A percentile compares a stretch with the other conserved stretches of the same genome.
Evolutionary conservation across 306 rosid species (phyloP).

Genomic region (Amphicarpaea edgeworthii): DNA sequence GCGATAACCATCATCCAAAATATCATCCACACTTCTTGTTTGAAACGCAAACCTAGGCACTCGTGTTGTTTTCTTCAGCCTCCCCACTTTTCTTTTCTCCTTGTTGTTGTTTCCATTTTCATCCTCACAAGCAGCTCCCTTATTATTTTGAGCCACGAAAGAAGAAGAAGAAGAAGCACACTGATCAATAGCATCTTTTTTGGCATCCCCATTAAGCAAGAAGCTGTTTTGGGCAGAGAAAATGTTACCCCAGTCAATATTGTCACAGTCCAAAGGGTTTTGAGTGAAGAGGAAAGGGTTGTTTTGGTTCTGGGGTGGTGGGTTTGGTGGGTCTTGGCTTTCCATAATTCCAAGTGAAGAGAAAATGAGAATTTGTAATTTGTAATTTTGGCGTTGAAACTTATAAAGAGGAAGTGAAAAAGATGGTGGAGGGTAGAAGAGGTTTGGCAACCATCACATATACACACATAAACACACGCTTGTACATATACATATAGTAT

Average conservation of each 20-base stretch:
- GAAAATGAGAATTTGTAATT: constrained; percentile 51
- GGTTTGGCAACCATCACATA: constrained; percentile 59
- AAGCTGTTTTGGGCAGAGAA: constrained; percentile 58
- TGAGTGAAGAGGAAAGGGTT: constrained; percentile 56
- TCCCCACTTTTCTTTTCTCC: constrained; percentile 51
- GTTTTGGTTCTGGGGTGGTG: constrained; percentile 16
- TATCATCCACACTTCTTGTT: constrained; percentile 85
- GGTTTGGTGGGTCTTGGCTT: constrained; percentile 46
- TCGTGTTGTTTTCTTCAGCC: constrained; percentile 53
- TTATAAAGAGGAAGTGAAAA: constrained; percentile 47
- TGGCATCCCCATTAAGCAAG: constrained; percentile 31
- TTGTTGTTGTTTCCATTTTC: constrained; percentile 39
- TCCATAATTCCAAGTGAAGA: constrained; percentile 54
- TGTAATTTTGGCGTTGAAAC: constrained; percentile 41
- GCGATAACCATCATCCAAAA: constrained; percentile 95
- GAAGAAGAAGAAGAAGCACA: constrained; percentile 36
- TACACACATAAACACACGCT: background rate
- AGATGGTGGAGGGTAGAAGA: constrained; percentile 69
- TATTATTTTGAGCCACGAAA: constrained; percentile 23
- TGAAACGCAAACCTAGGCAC: constrained; percentile 93
- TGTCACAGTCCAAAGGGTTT: constrained; percentile 50
- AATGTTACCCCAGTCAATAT: constrained; percentile 76
- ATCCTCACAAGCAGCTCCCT: constrained; percentile 41
- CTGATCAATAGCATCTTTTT: constrained; percentile 22
- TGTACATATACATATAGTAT: background rate